Percentiles rank a stretch among this genome's conserved stretches.
phyloP scores from a whole-genome alignment of 139 green algal species.

The Tetratostichococcus sp. region DNA sequence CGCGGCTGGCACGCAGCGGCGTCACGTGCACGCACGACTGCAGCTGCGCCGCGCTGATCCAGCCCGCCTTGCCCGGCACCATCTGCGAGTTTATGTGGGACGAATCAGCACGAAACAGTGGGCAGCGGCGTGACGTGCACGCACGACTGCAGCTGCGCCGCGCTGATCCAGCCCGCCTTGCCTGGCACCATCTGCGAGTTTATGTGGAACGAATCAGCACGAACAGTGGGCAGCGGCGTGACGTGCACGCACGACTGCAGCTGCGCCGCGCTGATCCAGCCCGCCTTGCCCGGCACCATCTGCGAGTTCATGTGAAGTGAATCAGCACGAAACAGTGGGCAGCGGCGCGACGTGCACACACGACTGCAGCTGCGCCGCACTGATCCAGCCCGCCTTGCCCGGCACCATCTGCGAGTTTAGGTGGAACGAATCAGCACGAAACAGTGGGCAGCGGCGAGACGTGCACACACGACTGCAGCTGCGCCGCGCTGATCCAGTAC shows the following conservation, averaged over 20 bases:
- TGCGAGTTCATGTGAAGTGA: background rate
- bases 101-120: conserved; percentile 22
- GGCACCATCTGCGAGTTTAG: conserved; percentile 30
- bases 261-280: background rate
- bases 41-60: conserved; percentile 3
- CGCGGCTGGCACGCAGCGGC: conserved; percentile 62
- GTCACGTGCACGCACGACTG: conserved; percentile 70
- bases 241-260: conserved; percentile 56
- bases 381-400: background rate
- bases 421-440: conserved; percentile 64
- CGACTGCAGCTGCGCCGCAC: conserved; percentile 13
- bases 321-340: conserved; percentile 37
- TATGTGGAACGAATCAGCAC: conserved; percentile 62
- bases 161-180: background rate
- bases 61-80: conserved; percentile 20
- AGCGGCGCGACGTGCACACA: no score
- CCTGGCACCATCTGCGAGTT: conserved; percentile 33
- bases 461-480: conserved; percentile 54
- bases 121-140: no score
- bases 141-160: conserved; percentile 15
- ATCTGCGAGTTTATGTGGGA: conserved; percentile 14
- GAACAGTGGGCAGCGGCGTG: conserved; percentile 61
- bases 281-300: background rate
- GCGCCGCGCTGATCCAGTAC: background rate
- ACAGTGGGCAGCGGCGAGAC: conserved; percentile 65